Evolutionary conservation across 116 monocot genomes (phyloP), one percentile per base, ranked within the genome.

Genomic region (Thalassia testudinum): DNA sequence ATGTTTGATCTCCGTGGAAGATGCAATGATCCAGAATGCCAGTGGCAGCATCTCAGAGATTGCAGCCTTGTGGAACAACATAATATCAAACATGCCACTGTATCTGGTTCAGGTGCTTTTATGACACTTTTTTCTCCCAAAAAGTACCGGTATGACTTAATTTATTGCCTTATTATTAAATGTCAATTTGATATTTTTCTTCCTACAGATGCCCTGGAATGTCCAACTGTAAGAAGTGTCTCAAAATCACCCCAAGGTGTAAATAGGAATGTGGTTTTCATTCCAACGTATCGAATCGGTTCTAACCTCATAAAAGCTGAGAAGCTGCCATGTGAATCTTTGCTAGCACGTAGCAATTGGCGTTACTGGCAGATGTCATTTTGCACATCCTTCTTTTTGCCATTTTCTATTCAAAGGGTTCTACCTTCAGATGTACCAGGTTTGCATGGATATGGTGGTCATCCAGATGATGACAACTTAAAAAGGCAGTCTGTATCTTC

Each of bases 1-100:
- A 76, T 85, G 65, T 95, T 81, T 79, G 95, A 95, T 61, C 78
- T 95, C 42, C 81, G 95, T 51, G 95, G 95, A 52, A 95, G 69
- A 72, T 95, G 95, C 47, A 88, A 95, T 53, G 72, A 95, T 64
- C 85, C 81, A 48, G 77, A 84, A 66, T 95, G 95, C 42, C 49
- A 37, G 26, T 85, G 78, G 84, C 88, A 95, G 58, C 95, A 95
- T 65, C 26, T 69, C 21, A 73, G 64, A 50, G 21, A 42, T 13
- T 52, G 43, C 42, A 47, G 27, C 12, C 37, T 37, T 20, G 15
- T 45, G 4, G 45, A 45, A 13, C 19, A 34, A 34, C 6, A 34
- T 34, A 34, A 5, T 34, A 34, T 34, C 30, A 34, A 34, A 10
- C 30, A 34, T 34, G 10, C 3, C 30, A 10, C 30, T 34, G n/a